These are phyloP conservation scores for Vinca minor DNA, from an alignment of 257 asterid species.

Conservation along the genomic window DNA sequence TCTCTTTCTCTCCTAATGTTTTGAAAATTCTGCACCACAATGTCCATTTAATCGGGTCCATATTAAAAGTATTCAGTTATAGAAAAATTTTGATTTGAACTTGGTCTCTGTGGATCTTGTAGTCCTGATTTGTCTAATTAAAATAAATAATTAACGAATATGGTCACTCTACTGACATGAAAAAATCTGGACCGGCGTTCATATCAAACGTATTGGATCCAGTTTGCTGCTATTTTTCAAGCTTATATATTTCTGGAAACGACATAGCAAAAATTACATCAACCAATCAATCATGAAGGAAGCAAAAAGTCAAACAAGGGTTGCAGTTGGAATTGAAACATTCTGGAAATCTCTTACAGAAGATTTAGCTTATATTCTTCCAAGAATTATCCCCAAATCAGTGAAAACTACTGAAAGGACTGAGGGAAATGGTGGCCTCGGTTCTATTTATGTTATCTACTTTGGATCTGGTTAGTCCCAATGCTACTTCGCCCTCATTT, in stretches of 20 bases:
- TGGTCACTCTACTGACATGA: no score
- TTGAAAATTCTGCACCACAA: no score
- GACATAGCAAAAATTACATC: background rate
- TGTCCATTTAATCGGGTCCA: no score
- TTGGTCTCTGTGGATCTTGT: no score
- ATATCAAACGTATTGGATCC: no score
- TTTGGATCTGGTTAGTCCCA: constrained; percentile 8
- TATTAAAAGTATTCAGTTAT: no score
- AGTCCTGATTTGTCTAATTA: no score
- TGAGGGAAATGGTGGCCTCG: constrained; percentile 5
- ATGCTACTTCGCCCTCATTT: background rate
- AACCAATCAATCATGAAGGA: constrained; percentile 7
- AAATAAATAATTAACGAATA: no score
- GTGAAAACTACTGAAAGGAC: background rate
- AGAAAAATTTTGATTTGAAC: no score
- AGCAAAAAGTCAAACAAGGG: background rate
- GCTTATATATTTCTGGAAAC: background rate
- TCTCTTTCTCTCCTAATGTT: no score
- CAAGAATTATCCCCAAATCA: background rate
- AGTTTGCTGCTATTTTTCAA: no score
- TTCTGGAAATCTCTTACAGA: constrained; percentile 2
- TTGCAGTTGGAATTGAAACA: constrained; percentile 10
- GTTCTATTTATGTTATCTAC: constrained; percentile 4
- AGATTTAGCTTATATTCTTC: background rate
- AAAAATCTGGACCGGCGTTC: no score